A percentile compares a stretch with the other conserved stretches of the same genome.
These are phyloP conservation scores for Chlorella sp. DNA, from an alignment of 139 green algal genomes.

Conservation along the genomic window DNA sequence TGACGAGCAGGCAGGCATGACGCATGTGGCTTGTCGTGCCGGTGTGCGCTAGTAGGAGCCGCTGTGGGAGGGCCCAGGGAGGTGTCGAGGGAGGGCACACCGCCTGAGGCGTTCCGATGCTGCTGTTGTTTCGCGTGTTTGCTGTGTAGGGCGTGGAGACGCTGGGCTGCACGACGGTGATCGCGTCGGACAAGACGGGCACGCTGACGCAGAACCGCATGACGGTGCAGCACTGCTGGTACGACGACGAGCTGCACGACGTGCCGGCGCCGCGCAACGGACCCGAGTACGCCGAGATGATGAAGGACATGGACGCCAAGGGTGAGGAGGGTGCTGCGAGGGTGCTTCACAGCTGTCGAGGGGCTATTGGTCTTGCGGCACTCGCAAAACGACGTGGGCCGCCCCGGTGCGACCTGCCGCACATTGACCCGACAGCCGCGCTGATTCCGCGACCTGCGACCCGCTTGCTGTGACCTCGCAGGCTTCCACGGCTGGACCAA, in stretches of 20 bases:
- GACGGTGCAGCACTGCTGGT: conserved; percentile 48
- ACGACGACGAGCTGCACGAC: conserved; percentile 21
- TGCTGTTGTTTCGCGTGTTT: neutral
- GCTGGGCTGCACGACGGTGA: conserved; percentile 36
- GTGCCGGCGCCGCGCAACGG: conserved; percentile 14
- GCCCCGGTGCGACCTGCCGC: too few relatives aligned
- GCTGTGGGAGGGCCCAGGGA: too few relatives aligned
- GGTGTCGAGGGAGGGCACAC: too few relatives aligned
- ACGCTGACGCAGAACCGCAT: conserved; percentile 46
- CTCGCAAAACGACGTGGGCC: too few relatives aligned
- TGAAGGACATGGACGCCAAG: conserved; percentile 9
- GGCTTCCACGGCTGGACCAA: conserved; percentile 31
- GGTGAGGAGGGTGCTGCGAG: too few relatives aligned
- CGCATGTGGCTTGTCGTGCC: too few relatives aligned
- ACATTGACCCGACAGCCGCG: too few relatives aligned
- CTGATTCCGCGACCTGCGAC: too few relatives aligned
- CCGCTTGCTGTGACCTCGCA: neutral
- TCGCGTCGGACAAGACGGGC: conserved; percentile 42
- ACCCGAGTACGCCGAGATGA: conserved; percentile 4
- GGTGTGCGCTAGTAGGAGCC: too few relatives aligned
- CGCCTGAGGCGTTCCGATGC: conserved; percentile 2
- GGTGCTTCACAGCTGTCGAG: too few relatives aligned
- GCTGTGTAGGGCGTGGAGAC: conserved; percentile 42
- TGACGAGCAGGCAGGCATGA: too few relatives aligned
- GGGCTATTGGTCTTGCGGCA: too few relatives aligned